Conservation (phyloP, 768 basidiomycete genomes). For the Pleurotus citrinopileatus region DNA sequence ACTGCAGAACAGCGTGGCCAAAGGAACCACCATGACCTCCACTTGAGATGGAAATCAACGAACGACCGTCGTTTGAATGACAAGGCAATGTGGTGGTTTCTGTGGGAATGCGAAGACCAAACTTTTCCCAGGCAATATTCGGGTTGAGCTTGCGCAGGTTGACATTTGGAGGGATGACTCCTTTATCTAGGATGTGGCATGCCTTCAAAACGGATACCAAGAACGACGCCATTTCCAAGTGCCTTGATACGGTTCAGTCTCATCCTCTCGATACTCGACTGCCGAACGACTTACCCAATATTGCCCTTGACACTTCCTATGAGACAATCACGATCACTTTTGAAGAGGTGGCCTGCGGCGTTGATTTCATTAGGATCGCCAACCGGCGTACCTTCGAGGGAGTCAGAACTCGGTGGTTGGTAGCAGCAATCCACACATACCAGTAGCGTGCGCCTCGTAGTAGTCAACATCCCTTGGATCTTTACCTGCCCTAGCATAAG, state of each 20-base stretch:
- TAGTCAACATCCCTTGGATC: conserved; percentile 41
- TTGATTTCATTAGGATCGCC: conserved; percentile 53
- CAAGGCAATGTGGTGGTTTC: conserved; percentile 23
- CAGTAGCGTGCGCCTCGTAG: conserved; percentile 50
- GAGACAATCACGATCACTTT: conserved; percentile 27
- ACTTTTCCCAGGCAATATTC: conserved; percentile 35
- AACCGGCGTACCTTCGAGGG: conserved; percentile 30
- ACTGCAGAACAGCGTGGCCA: conserved; percentile 37
- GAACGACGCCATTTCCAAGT: conserved; percentile 42
- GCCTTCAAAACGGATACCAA: conserved; percentile 43
- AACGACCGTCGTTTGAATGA: conserved; percentile 18
- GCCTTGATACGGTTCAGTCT: conserved; percentile 20
- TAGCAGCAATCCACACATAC: conserved; percentile 14
- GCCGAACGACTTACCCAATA: conserved; percentile 31
- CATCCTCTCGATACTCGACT: background rate
- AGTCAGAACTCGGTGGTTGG: background rate
- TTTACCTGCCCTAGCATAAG: conserved; percentile 28
- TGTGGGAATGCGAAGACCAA: conserved; percentile 31
- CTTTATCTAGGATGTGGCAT: conserved; percentile 32
- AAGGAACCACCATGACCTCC: conserved; percentile 45
- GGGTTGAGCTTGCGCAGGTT: conserved; percentile 33
- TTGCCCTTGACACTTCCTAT: conserved; percentile 47
- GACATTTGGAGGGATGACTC: conserved; percentile 36
- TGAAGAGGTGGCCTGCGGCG: conserved; percentile 38
- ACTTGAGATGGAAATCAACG: conserved; percentile 37